Base-by-base conservation (phyloP, 2,329 filamentous ascomycete genomes). In the Paraphoma chrysanthemicola region DNA sequence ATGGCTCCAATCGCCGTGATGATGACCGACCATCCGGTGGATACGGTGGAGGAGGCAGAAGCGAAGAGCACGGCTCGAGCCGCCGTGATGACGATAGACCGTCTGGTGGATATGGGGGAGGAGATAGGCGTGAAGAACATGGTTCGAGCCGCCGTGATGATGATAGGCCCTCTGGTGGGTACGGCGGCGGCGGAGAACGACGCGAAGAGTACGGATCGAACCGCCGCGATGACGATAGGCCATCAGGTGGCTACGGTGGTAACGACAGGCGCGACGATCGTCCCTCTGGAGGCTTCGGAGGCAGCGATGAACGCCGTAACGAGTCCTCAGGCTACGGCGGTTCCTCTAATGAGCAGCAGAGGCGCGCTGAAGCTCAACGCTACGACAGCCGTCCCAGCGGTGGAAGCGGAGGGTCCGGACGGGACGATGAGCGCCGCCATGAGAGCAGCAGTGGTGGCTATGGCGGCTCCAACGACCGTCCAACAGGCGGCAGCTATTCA, bases 381-480 rank as follows among this genome's bases (percentile, higher is more conserved):
- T 54, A 62, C 29, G 56, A 57, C 14, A 49, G 39, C 23, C 44
- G 51, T 1, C 57, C 57, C 11, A 41, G 53, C 14, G 48, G 48
- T 6, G 39, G 55, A n/a, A 36, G 33, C 14, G 23, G 17, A 17
- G 51, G 53, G 31, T 51, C 53, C 10, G 36, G 47, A 28, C 43
- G 47, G 31, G 53, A 60, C 18, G 60, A 60, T 23, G 60, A 53
- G 7, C 46, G 58, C 7, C 61, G 56, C 44, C 51, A 62, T 7
- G 59, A 58, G 8, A 52, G 53, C n/a, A 50, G 52, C 6, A 50
- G 52, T 4, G 51, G 58, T 28, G 59, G 43, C 16, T 46, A 53
- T 16, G 56, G 45, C 50, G 48, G 64, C 28, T 52, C 66, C 18
- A 65, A 68, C 17, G 66, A 69, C 39, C 59, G 59, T 9, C 67